Evolutionary conservation across 257 asterid species (phyloP), one percentile per base, ranked within the genome.

Genomic region (Solanum bulbocastanum): DNA sequence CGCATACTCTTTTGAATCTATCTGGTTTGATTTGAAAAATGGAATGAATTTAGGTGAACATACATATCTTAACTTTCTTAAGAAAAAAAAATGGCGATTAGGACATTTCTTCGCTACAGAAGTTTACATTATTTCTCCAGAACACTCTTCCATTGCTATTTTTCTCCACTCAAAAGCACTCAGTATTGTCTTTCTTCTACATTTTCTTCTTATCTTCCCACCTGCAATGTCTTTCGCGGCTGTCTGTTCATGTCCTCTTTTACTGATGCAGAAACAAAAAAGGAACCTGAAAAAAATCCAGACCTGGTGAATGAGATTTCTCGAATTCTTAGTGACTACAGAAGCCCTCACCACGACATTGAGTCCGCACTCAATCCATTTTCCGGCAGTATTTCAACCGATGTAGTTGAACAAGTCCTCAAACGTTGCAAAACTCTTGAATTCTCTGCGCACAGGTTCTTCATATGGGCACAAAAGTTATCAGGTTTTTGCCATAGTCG

Each of bases 391-490:
- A 84, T 97, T 66, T 92, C 96, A 40, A 25, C 91, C 1, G 27
- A 88, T 68, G 42, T 94, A 68, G 98, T 97, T 44, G 98, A 96
- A 83, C 94, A 94, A 83, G 99, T 97, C 22, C 91, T 97, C 88
- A 96, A 94, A 84, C 90, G 99, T 66, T 96, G 99, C 91, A 95
- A 88, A 83, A 92, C 92, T 88, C 96, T 97, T 16, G 98, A 98
- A 6, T 95, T 96, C 76, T 93, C 99, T 20, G 98, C 98, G 39
- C 98, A 97, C 86, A 93, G 99, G 82, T 96, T 97, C 96, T 96
- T 97, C 44, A 90, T 91, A 2, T 97, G 98, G 99, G 97, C 98
- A 39, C 93, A 90, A 89, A 84, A 68, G 40, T 60, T 95, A 27
- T 95, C 98, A 20, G 94, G 92, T 23, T 97, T 97, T 87, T 88